Evolutionary conservation across 768 basidiomycete species (phyloP), one percentile per base, ranked within the genome.

Genomic region (Leccinum obscurum): DNA sequence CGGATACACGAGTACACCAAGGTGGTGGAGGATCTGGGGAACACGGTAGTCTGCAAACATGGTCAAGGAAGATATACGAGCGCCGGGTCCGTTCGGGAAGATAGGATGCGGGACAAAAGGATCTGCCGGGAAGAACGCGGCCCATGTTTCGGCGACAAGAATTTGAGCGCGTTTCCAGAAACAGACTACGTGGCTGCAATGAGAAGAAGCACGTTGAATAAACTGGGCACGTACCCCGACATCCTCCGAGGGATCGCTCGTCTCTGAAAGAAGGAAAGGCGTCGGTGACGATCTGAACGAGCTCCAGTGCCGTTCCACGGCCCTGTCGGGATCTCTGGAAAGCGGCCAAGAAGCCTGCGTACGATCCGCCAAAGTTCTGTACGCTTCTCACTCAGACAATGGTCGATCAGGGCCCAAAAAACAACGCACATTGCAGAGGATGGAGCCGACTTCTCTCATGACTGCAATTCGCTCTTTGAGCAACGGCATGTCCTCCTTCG

Each of bases 1-100:
- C 0, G 92, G 85, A 75, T 95, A 95, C 2, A 80, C 74, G 49
- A 95, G 77, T 64, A 95, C 87, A 41, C 81, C 78, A 7, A 95
- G 80, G 68, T 93, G 92, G 74, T 95, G 90, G 30, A 96, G 76
- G 59, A 95, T 91, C 70, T 95, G 94, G 2, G 93, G 93, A 6
- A 96, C 90, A 46, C 92, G 85, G 69, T 95, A 94, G 77, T 95
- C 93, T 5, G 94, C 92, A 72, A 96, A 96, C 94, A 95, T 95
- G 22, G 93, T 94, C 11, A 95, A 81, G 53, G 86, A 76, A 54
- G 83, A 79, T 62, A 94, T 90, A 39, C 79, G 78, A 20, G 87
- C 77, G 5, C 87, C 88, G 10, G 70, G 70, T 7, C 66, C 55
- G 15, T 80, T 77, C 3, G 89, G 88, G 75, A 95, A 92, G 48